Evolutionary conservation across 345 rosid genomes (phyloP), one percentile per base, ranked within the genome.

Genomic region (Isatis tinctoria): DNA sequence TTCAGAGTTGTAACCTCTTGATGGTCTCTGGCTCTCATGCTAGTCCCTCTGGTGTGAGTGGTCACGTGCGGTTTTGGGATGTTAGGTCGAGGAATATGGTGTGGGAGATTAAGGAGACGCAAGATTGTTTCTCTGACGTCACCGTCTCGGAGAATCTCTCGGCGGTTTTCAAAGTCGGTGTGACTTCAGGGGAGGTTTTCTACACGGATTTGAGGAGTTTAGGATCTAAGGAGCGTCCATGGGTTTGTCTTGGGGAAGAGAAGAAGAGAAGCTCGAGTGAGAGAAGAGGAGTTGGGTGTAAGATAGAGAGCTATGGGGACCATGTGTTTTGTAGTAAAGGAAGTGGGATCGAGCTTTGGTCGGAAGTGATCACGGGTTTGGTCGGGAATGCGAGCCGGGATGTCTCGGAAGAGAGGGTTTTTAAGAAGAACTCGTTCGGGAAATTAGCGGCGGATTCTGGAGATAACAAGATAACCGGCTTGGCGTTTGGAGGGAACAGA

Each of bases 21-120:
- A 85, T 95, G 96, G 92, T 92, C 39, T 79, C 98, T 13, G 99
- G 99, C 27, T 92, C 98, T 27, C 98, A 95, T 33, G 78, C 88
- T 8, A 91, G 97, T n/a, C 90, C 89, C 0, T 87, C 97, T 0
- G 98, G 98, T 47, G 86, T 89, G 10, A 32, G 69, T 3, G 99
- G 98, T 41, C 85, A 85, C 28, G 81, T 90, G 10, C 83, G 74
- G 72, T 81, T 95, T 40, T 95, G 96, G 97, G 99, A 95, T 56
- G 57, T 92, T 48, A 86, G 99, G 66, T 84, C 92, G 1, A 93
- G 87, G 47, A 84, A 64, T 68, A 87, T 81, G 41, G 88, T 84
- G 10, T 89, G 91, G 83, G 98, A 90, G 82, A 73, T 90, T 59
- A 87, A 87, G 76, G 99, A 95, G 79, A 82, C 60, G 6, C 83